phyloP scores from a whole-genome alignment of 805 yeast species.

The Clavispora carvajalis region DNA sequence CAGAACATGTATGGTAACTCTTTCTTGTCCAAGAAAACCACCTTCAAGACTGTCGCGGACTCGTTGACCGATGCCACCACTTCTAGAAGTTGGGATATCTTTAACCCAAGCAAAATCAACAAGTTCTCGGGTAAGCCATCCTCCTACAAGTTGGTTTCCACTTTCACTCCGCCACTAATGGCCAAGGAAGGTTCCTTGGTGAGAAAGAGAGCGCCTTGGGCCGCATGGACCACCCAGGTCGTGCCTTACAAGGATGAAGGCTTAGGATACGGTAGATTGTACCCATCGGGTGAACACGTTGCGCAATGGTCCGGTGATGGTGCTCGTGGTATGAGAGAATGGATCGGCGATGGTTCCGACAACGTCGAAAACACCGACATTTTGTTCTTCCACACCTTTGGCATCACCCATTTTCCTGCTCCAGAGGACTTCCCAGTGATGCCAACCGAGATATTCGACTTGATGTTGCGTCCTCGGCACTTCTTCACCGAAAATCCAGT shows the following conservation, averaged over 20 bases:
- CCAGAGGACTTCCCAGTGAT: constrained; percentile 88
- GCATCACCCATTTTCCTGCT: constrained; percentile 81
- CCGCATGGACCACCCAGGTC: constrained; percentile 59
- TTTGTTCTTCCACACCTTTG: constrained; percentile 75
- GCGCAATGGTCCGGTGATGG: constrained; percentile 74
- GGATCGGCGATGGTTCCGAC: constrained; percentile 61
- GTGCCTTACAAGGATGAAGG: constrained; percentile 61
- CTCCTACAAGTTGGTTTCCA: constrained; percentile 71
- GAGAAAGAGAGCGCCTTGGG: constrained; percentile 81
- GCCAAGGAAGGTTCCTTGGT: constrained; percentile 73
- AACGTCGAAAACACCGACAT: constrained; percentile 63
- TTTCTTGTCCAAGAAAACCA: constrained; percentile 58
- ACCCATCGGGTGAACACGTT: constrained; percentile 78
- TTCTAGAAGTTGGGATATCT: constrained; percentile 72
- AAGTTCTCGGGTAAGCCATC: constrained; percentile 71
- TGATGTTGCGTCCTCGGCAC: constrained; percentile 73
- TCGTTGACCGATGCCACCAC: constrained; percentile 60
- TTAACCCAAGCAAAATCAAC: constrained; percentile 64
- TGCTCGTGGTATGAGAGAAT: constrained; percentile 56
- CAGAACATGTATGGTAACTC: constrained; percentile 77
- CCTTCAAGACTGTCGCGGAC: constrained; percentile 64
- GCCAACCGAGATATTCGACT: constrained; percentile 80
- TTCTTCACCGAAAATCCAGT: constrained; percentile 76
- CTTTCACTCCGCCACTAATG: constrained; percentile 66
- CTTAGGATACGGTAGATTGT: constrained; percentile 51